A percentile compares a stretch with the other conserved stretches of the same genome.
Evolutionary conservation across 768 basidiomycete species (phyloP).

Genomic region (Candolleomyces eurysporus): DNA sequence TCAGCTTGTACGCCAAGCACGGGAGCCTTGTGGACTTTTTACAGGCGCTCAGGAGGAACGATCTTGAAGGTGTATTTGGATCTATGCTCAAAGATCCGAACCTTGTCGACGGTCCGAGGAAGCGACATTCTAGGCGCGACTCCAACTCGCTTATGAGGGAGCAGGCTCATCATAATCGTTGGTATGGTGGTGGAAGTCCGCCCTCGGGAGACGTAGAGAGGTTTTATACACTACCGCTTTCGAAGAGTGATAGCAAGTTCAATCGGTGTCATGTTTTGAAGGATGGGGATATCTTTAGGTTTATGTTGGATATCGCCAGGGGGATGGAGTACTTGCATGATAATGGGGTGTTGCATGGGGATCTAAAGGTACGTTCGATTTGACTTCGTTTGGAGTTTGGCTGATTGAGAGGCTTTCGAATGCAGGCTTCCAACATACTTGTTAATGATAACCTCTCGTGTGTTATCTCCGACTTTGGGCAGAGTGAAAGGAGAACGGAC

Average conservation of each 20-base stretch:
- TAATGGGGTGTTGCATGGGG: conserved; percentile 71
- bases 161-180: conserved; percentile 9
- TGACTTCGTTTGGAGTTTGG: background rate
- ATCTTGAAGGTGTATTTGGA: conserved; percentile 72
- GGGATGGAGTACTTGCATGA: conserved; percentile 83
- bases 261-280: conserved; percentile 11
- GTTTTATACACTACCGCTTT: conserved; percentile 6
- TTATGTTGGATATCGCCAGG: conserved; percentile 75
- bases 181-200: conserved; percentile 1
- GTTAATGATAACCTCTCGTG: conserved; percentile 67
- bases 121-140: background rate
- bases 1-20: conserved; percentile 5
- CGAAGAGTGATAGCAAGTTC: conserved; percentile 11
- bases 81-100: conserved; percentile 64
- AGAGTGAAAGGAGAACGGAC: conserved; percentile 78
- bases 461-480: conserved; percentile 81
- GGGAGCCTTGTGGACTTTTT: conserved; percentile 11
- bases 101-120: background rate
- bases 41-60: conserved; percentile 38
- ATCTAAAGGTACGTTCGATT: conserved; percentile 58
- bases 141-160: conserved; percentile 3
- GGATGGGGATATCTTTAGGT: conserved; percentile 50
- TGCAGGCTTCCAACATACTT: conserved; percentile 71
- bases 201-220: background rate
- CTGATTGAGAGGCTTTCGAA: background rate